Conservation (phyloP, 305 asterid genomes). For the Fraxinus dipetala region DNA sequence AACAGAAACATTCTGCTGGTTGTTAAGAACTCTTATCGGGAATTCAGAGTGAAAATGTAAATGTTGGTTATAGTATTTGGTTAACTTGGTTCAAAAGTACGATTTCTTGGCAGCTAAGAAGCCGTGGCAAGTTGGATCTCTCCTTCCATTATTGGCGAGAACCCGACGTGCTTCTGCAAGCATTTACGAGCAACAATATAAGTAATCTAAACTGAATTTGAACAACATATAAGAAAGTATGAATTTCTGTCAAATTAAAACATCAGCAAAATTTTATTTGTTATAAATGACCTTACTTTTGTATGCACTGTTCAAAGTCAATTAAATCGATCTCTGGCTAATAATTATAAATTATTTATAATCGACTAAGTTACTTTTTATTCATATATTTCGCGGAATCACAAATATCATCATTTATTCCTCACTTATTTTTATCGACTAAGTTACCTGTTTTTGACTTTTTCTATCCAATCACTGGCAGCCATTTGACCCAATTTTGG, state of each 20-base stretch:
- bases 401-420: background rate
- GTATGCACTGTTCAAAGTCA: background rate
- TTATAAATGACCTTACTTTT: background rate
- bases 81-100: background rate
- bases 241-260: background rate
- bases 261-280: background rate
- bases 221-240: background rate
- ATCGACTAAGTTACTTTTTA: no score
- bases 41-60: constrained; percentile 47
- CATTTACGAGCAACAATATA: background rate
- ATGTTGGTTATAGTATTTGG: background rate
- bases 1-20: constrained; percentile 8
- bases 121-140: constrained; percentile 64
- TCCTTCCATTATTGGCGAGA: constrained; percentile 61
- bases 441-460: background rate
- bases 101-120: constrained; percentile 23
- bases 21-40: constrained; percentile 33
- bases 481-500: background rate
- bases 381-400: background rate
- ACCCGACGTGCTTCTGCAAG: constrained; percentile 85
- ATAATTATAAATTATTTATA: no score
- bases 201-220: background rate
- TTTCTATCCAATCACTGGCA: background rate
- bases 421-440: no score
- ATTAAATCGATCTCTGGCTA: background rate